Percentiles rank a stretch among this genome's conserved stretches.
Evolutionary conservation across 1,139 yeast species (phyloP).

Genomic region (Hyphopichia wangnamkhiaoensis): DNA sequence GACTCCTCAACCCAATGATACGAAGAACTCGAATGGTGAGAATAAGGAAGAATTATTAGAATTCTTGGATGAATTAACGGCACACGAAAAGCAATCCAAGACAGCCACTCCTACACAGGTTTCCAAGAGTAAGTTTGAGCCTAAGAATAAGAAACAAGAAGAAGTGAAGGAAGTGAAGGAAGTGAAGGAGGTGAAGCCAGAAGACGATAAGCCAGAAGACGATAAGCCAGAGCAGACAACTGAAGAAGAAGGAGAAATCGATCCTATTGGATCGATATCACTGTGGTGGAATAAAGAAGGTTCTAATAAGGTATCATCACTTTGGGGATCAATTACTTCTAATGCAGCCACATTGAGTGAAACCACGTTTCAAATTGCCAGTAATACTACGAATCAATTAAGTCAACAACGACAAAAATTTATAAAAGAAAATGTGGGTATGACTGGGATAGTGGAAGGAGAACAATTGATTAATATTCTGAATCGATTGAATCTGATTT

Average conservation of each 20-base stretch:
- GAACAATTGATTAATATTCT: conserved; percentile 34
- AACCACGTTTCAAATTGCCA: conserved; percentile 45
- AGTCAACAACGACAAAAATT: conserved; percentile 44
- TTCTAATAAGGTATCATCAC: conserved; percentile 66
- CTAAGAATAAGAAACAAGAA: conserved; percentile 21
- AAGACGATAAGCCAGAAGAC: conserved; percentile 6
- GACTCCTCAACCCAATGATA: conserved; percentile 32
- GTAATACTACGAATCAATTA: conserved; percentile 43
- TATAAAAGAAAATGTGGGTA: conserved; percentile 22
- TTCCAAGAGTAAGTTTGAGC: conserved; percentile 24
- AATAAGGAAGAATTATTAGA: conserved; percentile 78
- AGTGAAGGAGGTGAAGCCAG: conserved; percentile 9
- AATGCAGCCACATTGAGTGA: conserved; percentile 46
- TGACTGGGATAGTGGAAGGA: conserved; percentile 17
- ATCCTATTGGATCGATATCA: conserved; percentile 69
- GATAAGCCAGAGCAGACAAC: conserved; percentile 8
- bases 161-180: conserved; percentile 6
- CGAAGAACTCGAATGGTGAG: conserved; percentile 27
- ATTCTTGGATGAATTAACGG: conserved; percentile 80
- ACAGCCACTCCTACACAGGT: conserved; percentile 14
- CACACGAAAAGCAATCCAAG: conserved; percentile 34
- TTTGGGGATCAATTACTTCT: conserved; percentile 61
- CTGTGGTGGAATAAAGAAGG: conserved; percentile 86
- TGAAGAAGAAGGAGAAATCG: conserved; percentile 36
- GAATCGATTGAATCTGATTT: conserved; percentile 35